Conservation (phyloP, 352 stramenopile species). For the Blastocystis sp. region DNA sequence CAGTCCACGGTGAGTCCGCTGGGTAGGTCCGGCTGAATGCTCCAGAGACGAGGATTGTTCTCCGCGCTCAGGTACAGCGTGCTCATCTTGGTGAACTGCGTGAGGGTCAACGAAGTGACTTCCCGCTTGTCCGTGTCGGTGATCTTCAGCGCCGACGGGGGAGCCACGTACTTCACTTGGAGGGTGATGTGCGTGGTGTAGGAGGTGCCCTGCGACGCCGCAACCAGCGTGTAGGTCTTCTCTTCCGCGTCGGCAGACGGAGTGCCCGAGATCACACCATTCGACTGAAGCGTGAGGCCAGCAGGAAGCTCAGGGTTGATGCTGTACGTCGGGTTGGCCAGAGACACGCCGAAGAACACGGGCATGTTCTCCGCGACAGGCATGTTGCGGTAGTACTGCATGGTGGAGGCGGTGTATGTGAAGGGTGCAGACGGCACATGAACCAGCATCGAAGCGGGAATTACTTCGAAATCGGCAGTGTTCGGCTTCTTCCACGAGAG, state of each 20-base stretch:
- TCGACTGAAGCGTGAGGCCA: neutral
- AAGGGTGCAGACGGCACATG: neutral
- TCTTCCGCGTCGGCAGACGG: neutral
- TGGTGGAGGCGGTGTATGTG: neutral
- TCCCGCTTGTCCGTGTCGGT: neutral
- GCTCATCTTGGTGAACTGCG: neutral
- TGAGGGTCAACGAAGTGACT: neutral
- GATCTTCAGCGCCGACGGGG: neutral
- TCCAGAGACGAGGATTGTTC: neutral
- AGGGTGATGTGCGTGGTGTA: neutral
- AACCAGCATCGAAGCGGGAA: neutral
- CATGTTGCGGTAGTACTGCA: constrained; percentile 5
- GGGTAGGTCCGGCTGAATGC: neutral
- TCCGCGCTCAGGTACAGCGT: neutral
- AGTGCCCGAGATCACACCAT: constrained; percentile 17
- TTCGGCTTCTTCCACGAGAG: neutral
- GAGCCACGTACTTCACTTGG: neutral
- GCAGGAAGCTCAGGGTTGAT: neutral
- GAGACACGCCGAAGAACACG: constrained; percentile 26
- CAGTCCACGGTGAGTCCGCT: neutral
- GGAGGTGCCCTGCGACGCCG: too few species aligned
- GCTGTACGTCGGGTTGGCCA: neutral
- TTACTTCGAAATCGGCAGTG: neutral
- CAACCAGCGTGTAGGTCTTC: neutral
- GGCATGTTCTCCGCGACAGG: neutral